These are phyloP conservation scores for Leccinum uliginosum DNA, from an alignment of 768 basidiomycete genomes.

Conservation along the genomic window DNA sequence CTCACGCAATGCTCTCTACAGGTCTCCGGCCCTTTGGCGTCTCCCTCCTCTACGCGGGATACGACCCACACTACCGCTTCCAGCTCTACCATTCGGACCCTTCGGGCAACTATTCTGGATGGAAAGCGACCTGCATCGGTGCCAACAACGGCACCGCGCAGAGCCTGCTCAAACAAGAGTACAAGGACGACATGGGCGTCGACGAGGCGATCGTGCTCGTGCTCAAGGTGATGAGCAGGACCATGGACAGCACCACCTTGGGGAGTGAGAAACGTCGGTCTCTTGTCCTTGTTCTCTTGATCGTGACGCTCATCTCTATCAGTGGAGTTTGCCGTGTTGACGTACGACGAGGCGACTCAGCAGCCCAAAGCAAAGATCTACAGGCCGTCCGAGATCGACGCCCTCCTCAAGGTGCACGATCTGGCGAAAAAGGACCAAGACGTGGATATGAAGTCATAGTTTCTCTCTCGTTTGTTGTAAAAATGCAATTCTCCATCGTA, in stretches of 20 bases:
- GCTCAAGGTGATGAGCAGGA: slow-evolving; percentile 96
- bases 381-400: slow-evolving; percentile 83
- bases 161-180: slow-evolving; percentile 94
- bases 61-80: slow-evolving; percentile 93
- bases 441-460: slow-evolving; percentile 62
- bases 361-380: slow-evolving; percentile 90
- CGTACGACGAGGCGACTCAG: slow-evolving; percentile 72
- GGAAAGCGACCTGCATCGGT: slow-evolving; percentile 99
- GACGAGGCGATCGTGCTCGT: slow-evolving; percentile 92
- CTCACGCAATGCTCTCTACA: background rate
- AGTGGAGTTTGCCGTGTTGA: slow-evolving; percentile 98
- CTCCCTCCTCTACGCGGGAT: slow-evolving; percentile 93
- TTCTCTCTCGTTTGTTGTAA: background rate
- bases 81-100: slow-evolving; percentile 99
- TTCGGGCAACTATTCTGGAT: slow-evolving; percentile 96
- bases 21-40: slow-evolving; percentile 98
- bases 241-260: slow-evolving; percentile 97
- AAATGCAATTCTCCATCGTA: background rate
- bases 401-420: slow-evolving; percentile 70
- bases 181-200: slow-evolving; percentile 89
- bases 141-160: slow-evolving; percentile 97
- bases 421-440: slow-evolving; percentile 88
- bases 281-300: slow-evolving; percentile 21
- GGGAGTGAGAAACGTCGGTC: slow-evolving; percentile 91
- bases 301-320: background rate